Percentiles rank a stretch among this genome's conserved stretches.
Conservation (phyloP, 1,284 basidiomycete genomes). For the Microbotryum violaceum region DNA sequence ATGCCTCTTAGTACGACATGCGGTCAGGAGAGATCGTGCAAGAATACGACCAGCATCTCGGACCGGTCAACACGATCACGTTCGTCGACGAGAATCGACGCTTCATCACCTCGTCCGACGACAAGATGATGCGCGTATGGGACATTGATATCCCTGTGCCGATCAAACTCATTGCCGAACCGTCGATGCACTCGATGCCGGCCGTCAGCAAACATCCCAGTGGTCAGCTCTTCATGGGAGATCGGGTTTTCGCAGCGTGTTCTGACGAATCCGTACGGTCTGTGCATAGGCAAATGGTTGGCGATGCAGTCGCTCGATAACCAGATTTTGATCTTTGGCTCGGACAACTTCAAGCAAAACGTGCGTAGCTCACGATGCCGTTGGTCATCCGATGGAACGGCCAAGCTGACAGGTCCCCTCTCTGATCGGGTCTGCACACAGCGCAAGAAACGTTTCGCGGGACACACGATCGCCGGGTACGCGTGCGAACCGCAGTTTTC, state of each 20-base stretch:
- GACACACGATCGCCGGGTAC: conserved; percentile 92
- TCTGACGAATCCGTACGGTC: conserved; percentile 11
- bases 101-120: conserved; percentile 97
- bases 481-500: conserved; percentile 95
- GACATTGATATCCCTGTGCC: conserved; percentile 53
- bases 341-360: conserved; percentile 90
- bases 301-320: conserved; percentile 97
- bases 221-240: conserved; percentile 52
- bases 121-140: conserved; percentile 99
- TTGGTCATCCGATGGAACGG: background rate
- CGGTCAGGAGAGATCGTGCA: conserved; percentile 88
- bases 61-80: conserved; percentile 87
- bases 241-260: background rate
- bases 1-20: conserved; percentile 70
- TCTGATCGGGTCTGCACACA: background rate
- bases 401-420: background rate
- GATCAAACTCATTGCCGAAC: conserved; percentile 99
- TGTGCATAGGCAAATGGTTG: conserved; percentile 74
- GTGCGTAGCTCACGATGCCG: conserved; percentile 34
- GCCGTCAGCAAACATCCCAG: conserved; percentile 90
- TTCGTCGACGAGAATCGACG: conserved; percentile 93
- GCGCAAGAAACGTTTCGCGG: conserved; percentile 88
- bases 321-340: conserved; percentile 92
- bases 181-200: conserved; percentile 99
- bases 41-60: conserved; percentile 97